Evolutionary conservation across 208 protist genomes (phyloP).

Genomic region (Herpetomonas muscarum): DNA sequence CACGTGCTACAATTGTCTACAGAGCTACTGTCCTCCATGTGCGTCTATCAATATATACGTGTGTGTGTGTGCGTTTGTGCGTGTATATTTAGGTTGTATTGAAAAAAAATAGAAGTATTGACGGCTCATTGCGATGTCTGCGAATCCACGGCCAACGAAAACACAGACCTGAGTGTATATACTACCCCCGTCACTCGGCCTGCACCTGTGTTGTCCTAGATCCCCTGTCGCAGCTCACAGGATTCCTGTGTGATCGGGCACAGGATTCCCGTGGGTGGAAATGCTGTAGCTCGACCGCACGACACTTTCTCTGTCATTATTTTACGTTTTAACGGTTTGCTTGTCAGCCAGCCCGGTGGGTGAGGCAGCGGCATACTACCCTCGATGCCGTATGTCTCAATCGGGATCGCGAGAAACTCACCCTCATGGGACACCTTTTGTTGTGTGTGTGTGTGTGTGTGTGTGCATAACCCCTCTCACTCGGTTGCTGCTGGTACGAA

Average conservation of each 20-base stretch:
- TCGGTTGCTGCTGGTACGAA: conserved; percentile 3
- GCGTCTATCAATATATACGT: too few species aligned
- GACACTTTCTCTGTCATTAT: too few species aligned
- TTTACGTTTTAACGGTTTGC: too few species aligned
- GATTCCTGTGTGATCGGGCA: conserved; percentile 7
- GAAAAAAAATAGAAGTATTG: too few species aligned
- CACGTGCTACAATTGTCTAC: too few species aligned
- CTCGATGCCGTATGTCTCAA: conserved; percentile 15
- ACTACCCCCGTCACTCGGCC: conserved; percentile 14
- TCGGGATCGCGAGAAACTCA: conserved; percentile 29
- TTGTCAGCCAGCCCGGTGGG: conserved; percentile 17
- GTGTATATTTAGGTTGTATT: too few species aligned
- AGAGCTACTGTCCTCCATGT: too few species aligned
- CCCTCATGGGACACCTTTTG: too few species aligned
- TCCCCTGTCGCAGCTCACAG: too few species aligned
- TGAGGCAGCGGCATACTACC: conserved; percentile 28
- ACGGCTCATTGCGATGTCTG: background rate
- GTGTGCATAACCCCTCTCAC: background rate
- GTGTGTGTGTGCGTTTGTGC: conserved; percentile 5
- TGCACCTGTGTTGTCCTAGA: conserved; percentile 29
- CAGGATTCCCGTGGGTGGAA: background rate
- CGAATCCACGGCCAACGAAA: conserved; percentile 15
- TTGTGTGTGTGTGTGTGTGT: conserved; percentile 8
- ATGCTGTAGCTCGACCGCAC: too few species aligned
- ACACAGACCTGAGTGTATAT: conserved; percentile 24